Evolutionary conservation across 495 filamentous ascomycete genomes (phyloP), one percentile per base, ranked within the genome.

Genomic region (Podospora appendiculata): DNA sequence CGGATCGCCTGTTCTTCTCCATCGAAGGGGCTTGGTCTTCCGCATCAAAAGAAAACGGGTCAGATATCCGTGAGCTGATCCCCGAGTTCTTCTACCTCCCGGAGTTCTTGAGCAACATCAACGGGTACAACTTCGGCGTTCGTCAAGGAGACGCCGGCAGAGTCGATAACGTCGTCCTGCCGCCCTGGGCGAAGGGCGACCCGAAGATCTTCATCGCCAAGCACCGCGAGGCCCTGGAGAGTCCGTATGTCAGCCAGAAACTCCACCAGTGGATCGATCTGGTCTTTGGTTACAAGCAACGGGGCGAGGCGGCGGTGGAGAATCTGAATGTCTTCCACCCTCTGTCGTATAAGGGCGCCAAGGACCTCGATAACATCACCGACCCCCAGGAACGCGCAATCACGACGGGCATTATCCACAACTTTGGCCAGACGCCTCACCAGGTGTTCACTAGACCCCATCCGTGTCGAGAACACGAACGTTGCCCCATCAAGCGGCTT

Each of bases 41-140:
- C 2, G 86, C 93, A 35, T 95, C 94, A 0, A 78, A 78, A 48
- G 86, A 90, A 19, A 96, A 91, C 60, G 94, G 94, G 77, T 85
- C 87, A 0, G 93, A 98, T 67, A 91, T 96, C 1, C 78, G 93
- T 54, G 93, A 98, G 63, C 72, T 98, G 44, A 96, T 86, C 45
- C 93, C 93, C 3, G 93, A 98, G 58, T 98, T 98, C 68, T 98
- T 93, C 70, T 98, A 87, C 61, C 81, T 98, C 1, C 89, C 93
- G 0, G 94, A 97, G 47, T 96, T 97, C 57, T 71, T 98, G 3
- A 79, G 83, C 7, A 98, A 98, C 64, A 81, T 88, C 46, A 98
- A 98, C 61, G 80, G 80, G 16, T 98, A 91, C 65, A 91, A 97
- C 56, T 96, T 98, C 67, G 93, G 93, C 18, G 67, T 80, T 38